Percentiles rank a stretch among this genome's conserved stretches.
These are phyloP conservation scores for Termitomyces sp. DNA, from an alignment of 768 basidiomycete genomes.

Conservation along the genomic window DNA sequence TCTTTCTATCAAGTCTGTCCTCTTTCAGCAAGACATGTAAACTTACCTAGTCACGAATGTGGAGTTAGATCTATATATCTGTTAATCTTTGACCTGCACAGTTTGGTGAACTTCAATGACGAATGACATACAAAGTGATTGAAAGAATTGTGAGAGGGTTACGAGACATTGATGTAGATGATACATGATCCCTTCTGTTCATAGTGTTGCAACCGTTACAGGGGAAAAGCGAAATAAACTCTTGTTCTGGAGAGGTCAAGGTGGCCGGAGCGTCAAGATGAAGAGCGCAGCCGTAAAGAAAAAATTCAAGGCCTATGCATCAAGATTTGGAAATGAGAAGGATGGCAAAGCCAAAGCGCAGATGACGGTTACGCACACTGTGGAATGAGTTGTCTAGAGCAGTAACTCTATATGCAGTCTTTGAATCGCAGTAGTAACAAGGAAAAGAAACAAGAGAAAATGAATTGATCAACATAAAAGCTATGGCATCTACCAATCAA, in stretches of 20 bases:
- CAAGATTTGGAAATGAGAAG: neutral
- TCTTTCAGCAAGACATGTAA: neutral
- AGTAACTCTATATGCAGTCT: neutral
- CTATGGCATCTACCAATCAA: neutral
- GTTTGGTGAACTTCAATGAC: neutral
- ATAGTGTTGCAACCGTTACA: too few species aligned
- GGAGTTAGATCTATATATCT: neutral
- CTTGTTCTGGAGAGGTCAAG: neutral
- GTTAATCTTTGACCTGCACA: neutral
- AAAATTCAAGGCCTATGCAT: neutral
- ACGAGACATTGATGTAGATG: too few species aligned
- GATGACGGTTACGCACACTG: neutral
- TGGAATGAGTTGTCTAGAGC: too few species aligned
- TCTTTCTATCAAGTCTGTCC: neutral
- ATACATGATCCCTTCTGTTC: too few species aligned
- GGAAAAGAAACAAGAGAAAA: neutral
- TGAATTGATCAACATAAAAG: neutral
- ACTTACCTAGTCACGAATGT: neutral
- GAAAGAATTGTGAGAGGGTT: neutral
- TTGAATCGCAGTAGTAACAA: neutral
- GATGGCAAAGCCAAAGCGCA: neutral
- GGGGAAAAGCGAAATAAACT: too few species aligned
- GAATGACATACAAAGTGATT: neutral
- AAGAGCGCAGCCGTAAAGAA: neutral
- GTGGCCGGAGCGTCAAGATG: too few species aligned